Evolutionary conservation across 2,329 filamentous ascomycete species (phyloP).

Genomic region (Penicillium decumbens): DNA sequence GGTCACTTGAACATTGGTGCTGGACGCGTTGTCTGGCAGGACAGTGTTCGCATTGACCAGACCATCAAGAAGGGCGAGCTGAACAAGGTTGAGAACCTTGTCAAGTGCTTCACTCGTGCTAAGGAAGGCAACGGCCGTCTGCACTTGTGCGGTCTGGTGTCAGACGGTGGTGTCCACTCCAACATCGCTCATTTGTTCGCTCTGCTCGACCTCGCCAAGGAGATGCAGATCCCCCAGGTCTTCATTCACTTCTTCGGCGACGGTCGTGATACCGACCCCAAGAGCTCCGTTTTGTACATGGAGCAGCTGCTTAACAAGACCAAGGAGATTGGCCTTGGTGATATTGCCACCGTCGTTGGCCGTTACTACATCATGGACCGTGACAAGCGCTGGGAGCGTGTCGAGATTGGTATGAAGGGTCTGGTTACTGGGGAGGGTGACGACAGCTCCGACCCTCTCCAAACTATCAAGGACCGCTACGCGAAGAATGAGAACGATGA

Average conservation of each 20-base stretch:
- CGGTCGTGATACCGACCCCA: constrained; percentile 95
- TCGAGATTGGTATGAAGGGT: constrained; percentile 85
- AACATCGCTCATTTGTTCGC: constrained; percentile 91
- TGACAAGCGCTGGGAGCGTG: constrained; percentile 97
- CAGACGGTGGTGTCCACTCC: constrained; percentile 92
- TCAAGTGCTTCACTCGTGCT: constrained; percentile 69
- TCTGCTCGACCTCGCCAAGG: constrained; percentile 84
- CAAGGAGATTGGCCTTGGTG: constrained; percentile 77
- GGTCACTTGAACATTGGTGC: constrained; percentile 98
- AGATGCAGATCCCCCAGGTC: constrained; percentile 78
- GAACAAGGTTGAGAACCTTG: constrained; percentile 70
- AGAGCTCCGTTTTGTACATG: constrained; percentile 84
- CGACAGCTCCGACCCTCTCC: constrained; percentile 74
- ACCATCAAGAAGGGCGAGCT: constrained; percentile 82
- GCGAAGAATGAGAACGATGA: constrained; percentile 86
- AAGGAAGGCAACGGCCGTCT: constrained; percentile 87
- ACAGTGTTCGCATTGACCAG: constrained; percentile 92
- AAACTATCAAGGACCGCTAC: constrained; percentile 83
- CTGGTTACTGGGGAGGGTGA: constrained; percentile 83
- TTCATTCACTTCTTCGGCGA: constrained; percentile 99
- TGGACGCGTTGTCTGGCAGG: constrained; percentile 96
- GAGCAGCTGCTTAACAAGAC: constrained; percentile 74
- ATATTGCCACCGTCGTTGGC: constrained; percentile 89
- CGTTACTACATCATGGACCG: constrained; percentile 99
- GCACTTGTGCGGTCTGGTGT: constrained; percentile 86